These are phyloP conservation scores for Basidiobolus meristosporus DNA, from an alignment of 371 early-diverging fungal species.

Conservation along the genomic window DNA sequence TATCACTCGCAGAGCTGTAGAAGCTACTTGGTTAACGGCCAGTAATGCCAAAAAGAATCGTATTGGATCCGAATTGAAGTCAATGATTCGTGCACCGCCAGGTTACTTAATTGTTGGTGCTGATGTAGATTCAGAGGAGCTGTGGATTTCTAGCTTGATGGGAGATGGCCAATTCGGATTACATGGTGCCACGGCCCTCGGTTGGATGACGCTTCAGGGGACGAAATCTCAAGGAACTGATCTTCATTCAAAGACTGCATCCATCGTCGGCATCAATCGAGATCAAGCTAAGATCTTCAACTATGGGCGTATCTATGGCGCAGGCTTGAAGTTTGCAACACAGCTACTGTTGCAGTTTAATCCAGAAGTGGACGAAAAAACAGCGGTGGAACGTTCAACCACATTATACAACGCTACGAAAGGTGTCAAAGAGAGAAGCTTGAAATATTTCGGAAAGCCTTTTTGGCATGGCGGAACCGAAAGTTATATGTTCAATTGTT, in stretches of 20 bases:
- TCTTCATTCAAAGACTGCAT: conserved; percentile 83
- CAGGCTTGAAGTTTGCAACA: conserved; percentile 71
- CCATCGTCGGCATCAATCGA: conserved; percentile 69
- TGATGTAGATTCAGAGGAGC: conserved; percentile 93
- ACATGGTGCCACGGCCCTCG: conserved; percentile 86
- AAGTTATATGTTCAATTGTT: conserved; percentile 82
- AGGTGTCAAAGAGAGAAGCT: conserved; percentile 24
- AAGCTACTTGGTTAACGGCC: conserved; percentile 91
- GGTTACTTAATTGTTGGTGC: conserved; percentile 85
- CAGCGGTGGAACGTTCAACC: conserved; percentile 41
- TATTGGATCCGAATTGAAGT: conserved; percentile 89
- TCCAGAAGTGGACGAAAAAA: conserved; percentile 38
- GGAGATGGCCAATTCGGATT: conserved; percentile 88
- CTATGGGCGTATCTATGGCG: conserved; percentile 92
- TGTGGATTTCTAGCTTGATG: conserved; percentile 90
- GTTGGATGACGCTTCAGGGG: conserved; percentile 96
- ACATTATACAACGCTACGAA: conserved; percentile 70
- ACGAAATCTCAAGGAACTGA: conserved; percentile 79
- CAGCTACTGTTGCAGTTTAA: conserved; percentile 64
- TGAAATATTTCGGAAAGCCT: conserved; percentile 9
- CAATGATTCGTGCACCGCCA: conserved; percentile 62
- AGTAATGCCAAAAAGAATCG: conserved; percentile 79
- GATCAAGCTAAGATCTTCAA: conserved; percentile 92
- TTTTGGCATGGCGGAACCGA: conserved; percentile 92
- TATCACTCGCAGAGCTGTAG: conserved; percentile 86